Base-by-base conservation (phyloP, 164 flowering plant species). In the Tinospora cordifolia region DNA sequence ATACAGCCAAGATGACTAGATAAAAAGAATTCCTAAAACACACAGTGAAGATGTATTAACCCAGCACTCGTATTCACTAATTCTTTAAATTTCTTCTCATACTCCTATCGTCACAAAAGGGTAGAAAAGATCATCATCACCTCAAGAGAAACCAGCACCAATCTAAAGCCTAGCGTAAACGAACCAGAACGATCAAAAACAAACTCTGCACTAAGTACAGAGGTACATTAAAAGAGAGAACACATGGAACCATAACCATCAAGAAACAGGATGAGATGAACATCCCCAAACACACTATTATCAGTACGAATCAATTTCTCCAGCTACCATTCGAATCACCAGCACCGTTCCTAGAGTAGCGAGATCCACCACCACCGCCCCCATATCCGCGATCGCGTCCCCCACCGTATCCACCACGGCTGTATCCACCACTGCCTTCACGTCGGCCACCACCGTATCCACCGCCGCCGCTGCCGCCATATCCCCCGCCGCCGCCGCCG, bases 291-390 rank as follows among this genome's bases (percentile, higher is more conserved):
- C 40, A 27, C 19, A 30, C 36, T 4, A 30, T 30, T 19, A 66
- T 4, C 69, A 36, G 17, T 39, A 38, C 19, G 25, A 11, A 26
- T 25, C 65, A 71, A n/a, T 51, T 71, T 19, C 69, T 71, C 74
- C 74, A 71, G 57, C 30, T 54, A 2, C 74, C 74, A 54, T 36
- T 68, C 14, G 73, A 46, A 17, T 46, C 73, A 30, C 72, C 72
- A 15, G 62, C 73, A 19, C 68, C 34, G 15, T 4, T 30, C 36
- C 67, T 46, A 11, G 69, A 38, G 67, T 63, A 63, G 46, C 74
- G 63, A 12, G 62, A 17, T 1, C 74, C 74, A 26, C 74, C 74
- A 10, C 68, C 74, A 0, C 69, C 57, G n/a, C 66, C 65, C 39
- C 51, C 68, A 13, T 63, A 30, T 6, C 59, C 44, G 6, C 69